Conservation (phyloP, 768 basidiomycete species). For the Tylopilus plumbeoviolaceoides region DNA sequence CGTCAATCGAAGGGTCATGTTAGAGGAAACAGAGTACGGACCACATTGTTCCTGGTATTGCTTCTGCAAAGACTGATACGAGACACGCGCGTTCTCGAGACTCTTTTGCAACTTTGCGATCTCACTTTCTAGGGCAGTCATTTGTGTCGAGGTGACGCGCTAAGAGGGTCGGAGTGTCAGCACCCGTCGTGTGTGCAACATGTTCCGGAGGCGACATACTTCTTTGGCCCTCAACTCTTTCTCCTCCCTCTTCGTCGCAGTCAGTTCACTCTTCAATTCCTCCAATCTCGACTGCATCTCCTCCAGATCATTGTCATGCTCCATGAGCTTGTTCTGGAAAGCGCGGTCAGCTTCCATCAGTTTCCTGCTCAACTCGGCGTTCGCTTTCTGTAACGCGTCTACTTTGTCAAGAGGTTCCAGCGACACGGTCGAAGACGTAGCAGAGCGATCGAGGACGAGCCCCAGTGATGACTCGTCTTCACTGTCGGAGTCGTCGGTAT, state of each 20-base stretch:
- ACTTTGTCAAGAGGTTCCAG: slow-evolving; percentile 70
- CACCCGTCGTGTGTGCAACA: not conserved
- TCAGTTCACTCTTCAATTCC: slow-evolving; percentile 72
- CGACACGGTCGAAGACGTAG: slow-evolving; percentile 60
- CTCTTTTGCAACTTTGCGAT: slow-evolving; percentile 69
- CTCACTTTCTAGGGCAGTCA: slow-evolving; percentile 70
- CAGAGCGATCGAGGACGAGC: slow-evolving; percentile 57
- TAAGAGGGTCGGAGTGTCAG: slow-evolving; percentile 28
- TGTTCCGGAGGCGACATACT: slow-evolving; percentile 36
- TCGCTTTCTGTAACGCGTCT: slow-evolving; percentile 68
- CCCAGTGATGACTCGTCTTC: slow-evolving; percentile 50
- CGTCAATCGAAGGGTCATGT: not conserved
- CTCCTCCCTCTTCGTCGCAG: slow-evolving; percentile 81
- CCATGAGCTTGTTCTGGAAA: slow-evolving; percentile 58
- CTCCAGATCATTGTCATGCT: slow-evolving; percentile 81
- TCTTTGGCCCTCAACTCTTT: slow-evolving; percentile 89
- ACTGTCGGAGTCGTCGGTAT: slow-evolving; percentile 47
- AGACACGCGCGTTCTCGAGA: slow-evolving; percentile 67
- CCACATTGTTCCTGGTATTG: slow-evolving; percentile 88
- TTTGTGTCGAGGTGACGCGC: slow-evolving; percentile 65
- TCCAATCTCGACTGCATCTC: slow-evolving; percentile 76
- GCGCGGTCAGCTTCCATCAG: slow-evolving; percentile 70
- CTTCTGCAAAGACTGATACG: slow-evolving; percentile 74
- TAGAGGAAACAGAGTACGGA: slow-evolving; percentile 35
- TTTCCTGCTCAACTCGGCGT: slow-evolving; percentile 71